Percentiles rank a stretch among this genome's conserved stretches.
phyloP scores from a whole-genome alignment of 2,329 filamentous ascomycete genomes.

The Fusarium pilosicola region DNA sequence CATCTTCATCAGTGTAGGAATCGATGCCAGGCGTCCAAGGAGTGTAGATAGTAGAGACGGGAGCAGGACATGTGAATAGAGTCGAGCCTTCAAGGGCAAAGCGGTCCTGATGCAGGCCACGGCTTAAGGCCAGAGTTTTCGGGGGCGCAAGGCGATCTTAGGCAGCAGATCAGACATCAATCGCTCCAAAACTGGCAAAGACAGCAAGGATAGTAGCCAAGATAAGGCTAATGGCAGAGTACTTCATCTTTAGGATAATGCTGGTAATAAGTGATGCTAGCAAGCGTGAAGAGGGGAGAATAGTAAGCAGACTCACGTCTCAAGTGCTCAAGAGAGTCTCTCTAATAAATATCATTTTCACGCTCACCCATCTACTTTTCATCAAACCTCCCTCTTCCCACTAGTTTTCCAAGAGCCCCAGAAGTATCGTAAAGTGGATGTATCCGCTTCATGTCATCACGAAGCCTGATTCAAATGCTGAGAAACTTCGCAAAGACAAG shows the following conservation, averaged over 20 bases:
- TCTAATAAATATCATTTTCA: fast-evolving
- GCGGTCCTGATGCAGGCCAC: background rate
- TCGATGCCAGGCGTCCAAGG: too few relatives aligned
- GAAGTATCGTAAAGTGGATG: too few relatives aligned
- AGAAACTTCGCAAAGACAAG: too few relatives aligned
- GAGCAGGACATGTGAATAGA: background rate
- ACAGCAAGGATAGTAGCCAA: background rate
- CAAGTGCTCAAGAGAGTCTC: too few relatives aligned
- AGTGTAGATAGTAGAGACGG: too few relatives aligned
- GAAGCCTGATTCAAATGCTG: too few relatives aligned
- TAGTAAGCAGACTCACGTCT: too few relatives aligned
- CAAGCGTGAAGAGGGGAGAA: background rate
- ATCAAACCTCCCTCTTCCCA: too few relatives aligned
- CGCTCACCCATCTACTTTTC: fast-evolving
- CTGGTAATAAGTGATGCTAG: background rate
- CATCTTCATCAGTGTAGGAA: too few relatives aligned
- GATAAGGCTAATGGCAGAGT: background rate
- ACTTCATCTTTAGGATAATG: background rate
- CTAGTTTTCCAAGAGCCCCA: fast-evolving
- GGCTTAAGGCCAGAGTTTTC: background rate
- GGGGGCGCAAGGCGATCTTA: too few relatives aligned
- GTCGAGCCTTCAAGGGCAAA: too few relatives aligned
- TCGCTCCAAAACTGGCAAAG: background rate
- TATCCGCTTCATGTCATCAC: too few relatives aligned
- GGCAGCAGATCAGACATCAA: background rate